These are phyloP conservation scores for Agrostemma githago DNA, from an alignment of 148 eudicot species.

Conservation along the genomic window DNA sequence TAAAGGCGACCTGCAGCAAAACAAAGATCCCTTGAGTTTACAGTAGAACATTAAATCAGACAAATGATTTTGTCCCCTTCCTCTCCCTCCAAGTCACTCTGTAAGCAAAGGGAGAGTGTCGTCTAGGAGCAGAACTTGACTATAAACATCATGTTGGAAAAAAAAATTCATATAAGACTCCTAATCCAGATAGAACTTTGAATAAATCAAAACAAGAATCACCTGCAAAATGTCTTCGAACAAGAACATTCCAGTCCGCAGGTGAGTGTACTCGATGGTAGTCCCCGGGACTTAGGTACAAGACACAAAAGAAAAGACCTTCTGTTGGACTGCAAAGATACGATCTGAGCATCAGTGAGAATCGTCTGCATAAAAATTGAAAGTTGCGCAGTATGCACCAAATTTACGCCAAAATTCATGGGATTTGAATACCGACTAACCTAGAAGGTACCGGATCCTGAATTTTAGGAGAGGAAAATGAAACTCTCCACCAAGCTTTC, in stretches of 20 bases:
- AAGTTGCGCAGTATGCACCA: neutral
- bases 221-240: constrained; percentile 91
- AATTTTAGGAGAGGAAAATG: constrained; percentile 78
- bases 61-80: too few species aligned
- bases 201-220: neutral
- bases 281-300: constrained; percentile 90
- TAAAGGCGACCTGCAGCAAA: constrained; percentile 62
- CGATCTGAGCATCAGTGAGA: constrained; percentile 8
- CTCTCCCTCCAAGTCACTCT: too few species aligned
- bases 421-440: constrained; percentile 30
- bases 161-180: neutral
- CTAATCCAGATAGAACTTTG: neutral
- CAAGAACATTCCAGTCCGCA: constrained; percentile 81
- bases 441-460: constrained; percentile 50
- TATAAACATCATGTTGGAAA: neutral
- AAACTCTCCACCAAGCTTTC: constrained; percentile 90
- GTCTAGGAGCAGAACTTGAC: neutral
- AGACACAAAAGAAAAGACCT: constrained; percentile 91
- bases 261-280: constrained; percentile 96
- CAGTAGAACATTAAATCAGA: too few species aligned
- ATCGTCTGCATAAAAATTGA: constrained; percentile 3
- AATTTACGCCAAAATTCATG: neutral
- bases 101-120: too few species aligned
- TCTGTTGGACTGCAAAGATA: constrained; percentile 67
- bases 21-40: constrained; percentile 6